Base-by-base conservation (phyloP, 2,329 filamentous ascomycete species). In the Microdochium paspali region DNA sequence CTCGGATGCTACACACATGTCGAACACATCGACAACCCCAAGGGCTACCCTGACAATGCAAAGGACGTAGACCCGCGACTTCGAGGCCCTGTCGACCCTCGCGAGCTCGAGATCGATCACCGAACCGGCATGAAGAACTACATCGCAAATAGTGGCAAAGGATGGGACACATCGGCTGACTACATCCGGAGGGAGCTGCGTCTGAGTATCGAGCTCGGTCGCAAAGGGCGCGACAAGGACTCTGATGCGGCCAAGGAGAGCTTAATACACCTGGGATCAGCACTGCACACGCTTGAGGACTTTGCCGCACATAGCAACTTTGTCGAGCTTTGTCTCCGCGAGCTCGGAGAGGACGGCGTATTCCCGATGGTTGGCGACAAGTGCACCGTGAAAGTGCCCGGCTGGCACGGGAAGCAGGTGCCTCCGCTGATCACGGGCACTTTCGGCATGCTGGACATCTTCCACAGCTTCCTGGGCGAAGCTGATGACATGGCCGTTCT, bases 271-370 rank as follows among this genome's bases (percentile, higher is more conserved):
- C 61, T 76, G 0, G 72, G 72, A 2, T 70, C 73, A 50, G 72
- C 68, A 20, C 57, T 73, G 21, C 72, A 76, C 50, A 73, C 70
- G 44, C 61, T 76, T 6, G 74, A 77, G 53, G 74, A 77, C 47
- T 77, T 75, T 48, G 67, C 72, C 5, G 74, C 74, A 0, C 74
- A 78, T 51, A 74, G 72, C 25, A 78, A 78, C 56, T 78, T 76
- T 49, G 67, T 68, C 2, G 74, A 78, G 54, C 68, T 78, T 20
- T 72, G 70, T 13, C 56, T 78, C 32, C 67, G 65, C 10, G 74
- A 77, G 53, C 53, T 77, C 20, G 74, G 74, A 4, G 71, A 73
- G 48, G 56, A 62, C 25, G 65, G 68, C n/a, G 70, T 78, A 6
- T 78, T 78, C 47, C 60, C 73, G 2, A 73, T 77, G 45, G 71